A percentile compares a stretch with the other conserved stretches of the same genome.
Evolutionary conservation across 2,329 filamentous ascomycete genomes (phyloP).

Genomic region (Hypoxylon sp.): DNA sequence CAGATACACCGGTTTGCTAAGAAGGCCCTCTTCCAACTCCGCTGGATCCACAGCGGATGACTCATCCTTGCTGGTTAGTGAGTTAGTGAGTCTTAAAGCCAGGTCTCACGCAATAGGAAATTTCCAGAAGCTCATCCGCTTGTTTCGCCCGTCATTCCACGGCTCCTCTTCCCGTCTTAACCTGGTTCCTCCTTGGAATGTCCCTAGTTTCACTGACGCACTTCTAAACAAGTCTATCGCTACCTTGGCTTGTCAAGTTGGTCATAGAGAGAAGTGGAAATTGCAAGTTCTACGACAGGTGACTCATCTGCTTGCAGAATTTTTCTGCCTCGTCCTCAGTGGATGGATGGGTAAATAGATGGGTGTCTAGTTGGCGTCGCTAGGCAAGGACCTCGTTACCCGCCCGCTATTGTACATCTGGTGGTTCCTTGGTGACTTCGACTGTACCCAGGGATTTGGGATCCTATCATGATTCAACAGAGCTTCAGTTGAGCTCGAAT

Average conservation of each 20-base stretch:
- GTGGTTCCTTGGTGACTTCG: constrained; percentile 8
- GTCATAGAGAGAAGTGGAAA: constrained; percentile 32
- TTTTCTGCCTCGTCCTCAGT: constrained; percentile 25
- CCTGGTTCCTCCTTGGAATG: constrained; percentile 34
- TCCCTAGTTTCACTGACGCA: constrained; percentile 42
- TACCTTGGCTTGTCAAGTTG: constrained; percentile 13
- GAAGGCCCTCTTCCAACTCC: constrained; percentile 35
- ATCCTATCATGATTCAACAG: constrained; percentile 15
- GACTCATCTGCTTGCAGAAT: constrained; percentile 33
- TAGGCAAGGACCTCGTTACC: constrained; percentile 20
- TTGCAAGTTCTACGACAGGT: constrained; percentile 41
- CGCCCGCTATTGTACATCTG: constrained; percentile 18
- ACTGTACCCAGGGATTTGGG: constrained; percentile 18
- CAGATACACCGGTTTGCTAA: constrained; percentile 8
- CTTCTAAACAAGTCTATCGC: constrained; percentile 36
- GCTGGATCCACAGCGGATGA: constrained; percentile 44
- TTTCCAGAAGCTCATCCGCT: constrained; percentile 35
- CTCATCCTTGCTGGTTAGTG: constrained; percentile 39
- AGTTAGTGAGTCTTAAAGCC: constrained; percentile 37
- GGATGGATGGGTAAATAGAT: background rate
- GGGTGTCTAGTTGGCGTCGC: background rate
- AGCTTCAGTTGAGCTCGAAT: constrained; percentile 6
- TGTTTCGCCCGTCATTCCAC: constrained; percentile 37
- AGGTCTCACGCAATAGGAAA: constrained; percentile 32
- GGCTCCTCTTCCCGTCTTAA: constrained; percentile 19